A percentile compares a stretch with the other conserved stretches of the same genome.
Evolutionary conservation across 1,139 yeast genomes (phyloP).

Genomic region (Geotrichum siamense): DNA sequence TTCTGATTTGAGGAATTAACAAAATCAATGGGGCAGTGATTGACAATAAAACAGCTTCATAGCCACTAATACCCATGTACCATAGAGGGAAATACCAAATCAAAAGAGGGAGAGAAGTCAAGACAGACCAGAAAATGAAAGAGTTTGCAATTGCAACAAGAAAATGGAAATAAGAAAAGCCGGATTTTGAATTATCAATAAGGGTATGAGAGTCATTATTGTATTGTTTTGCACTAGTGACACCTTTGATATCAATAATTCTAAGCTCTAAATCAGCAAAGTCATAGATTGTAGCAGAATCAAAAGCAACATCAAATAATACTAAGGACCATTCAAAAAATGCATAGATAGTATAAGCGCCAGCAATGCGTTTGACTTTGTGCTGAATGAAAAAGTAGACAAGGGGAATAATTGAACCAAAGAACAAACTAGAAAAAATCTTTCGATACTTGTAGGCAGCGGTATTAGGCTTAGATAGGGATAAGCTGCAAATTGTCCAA

Average conservation of each 20-base stretch:
- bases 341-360: slow-evolving; percentile 94
- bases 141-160: slow-evolving; percentile 30
- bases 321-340: slow-evolving; percentile 91
- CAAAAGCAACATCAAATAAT: slow-evolving; percentile 74
- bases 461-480: slow-evolving; percentile 46
- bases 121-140: slow-evolving; percentile 74
- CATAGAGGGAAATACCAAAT: slow-evolving; percentile 97
- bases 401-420: slow-evolving; percentile 67
- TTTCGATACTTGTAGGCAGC: slow-evolving; percentile 48
- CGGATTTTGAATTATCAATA: slow-evolving; percentile 23
- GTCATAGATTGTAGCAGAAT: slow-evolving; percentile 68
- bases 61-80: slow-evolving; percentile 97
- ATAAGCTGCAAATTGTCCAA: slow-evolving; percentile 67
- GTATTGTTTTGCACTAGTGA: slow-evolving; percentile 26
- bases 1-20: slow-evolving; percentile 46
- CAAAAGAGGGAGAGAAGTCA: slow-evolving; percentile 73
- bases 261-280: slow-evolving; percentile 51
- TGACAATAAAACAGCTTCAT: slow-evolving; percentile 63
- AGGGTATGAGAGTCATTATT: slow-evolving; percentile 10
- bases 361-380: slow-evolving; percentile 76
- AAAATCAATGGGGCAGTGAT: slow-evolving; percentile 55
- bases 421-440: slow-evolving; percentile 53
- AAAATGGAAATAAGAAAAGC: slow-evolving; percentile 28
- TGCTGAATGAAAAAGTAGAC: slow-evolving; percentile 88
- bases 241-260: slow-evolving; percentile 36